phyloP scores from a whole-genome alignment of 495 filamentous ascomycete species.

The Daldinia decipiens region DNA sequence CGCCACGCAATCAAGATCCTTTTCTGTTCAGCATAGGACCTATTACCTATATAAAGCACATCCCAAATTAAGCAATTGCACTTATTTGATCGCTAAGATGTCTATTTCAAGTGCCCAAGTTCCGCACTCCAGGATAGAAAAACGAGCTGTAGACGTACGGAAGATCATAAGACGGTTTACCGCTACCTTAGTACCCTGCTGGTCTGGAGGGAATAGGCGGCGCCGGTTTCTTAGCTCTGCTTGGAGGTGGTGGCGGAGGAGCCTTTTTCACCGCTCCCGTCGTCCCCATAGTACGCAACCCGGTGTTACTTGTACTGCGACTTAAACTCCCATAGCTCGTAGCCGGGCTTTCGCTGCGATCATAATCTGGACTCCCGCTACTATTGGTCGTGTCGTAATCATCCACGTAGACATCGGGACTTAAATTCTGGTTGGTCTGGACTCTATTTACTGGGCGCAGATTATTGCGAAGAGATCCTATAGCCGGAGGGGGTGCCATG shows the following conservation, averaged over 20 bases:
- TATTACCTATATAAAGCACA: constrained; percentile 9
- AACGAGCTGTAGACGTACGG: constrained; percentile 8
- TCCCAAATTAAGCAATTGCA: constrained; percentile 31
- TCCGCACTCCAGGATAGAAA: not conserved
- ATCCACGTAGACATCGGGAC: constrained; percentile 71
- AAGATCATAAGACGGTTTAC: not conserved
- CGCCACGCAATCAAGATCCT: constrained; percentile 29
- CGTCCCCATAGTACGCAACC: constrained; percentile 55
- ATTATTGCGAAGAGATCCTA: constrained; percentile 53
- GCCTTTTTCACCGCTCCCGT: constrained; percentile 67
- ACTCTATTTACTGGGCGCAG: constrained; percentile 56
- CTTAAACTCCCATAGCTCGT: constrained; percentile 69
- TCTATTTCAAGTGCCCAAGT: not conserved
- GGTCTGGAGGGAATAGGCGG: constrained; percentile 66
- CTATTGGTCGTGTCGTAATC: constrained; percentile 69
- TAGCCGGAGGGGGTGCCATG: constrained; percentile 47
- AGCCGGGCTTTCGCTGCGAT: constrained; percentile 68
- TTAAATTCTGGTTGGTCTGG: constrained; percentile 64
- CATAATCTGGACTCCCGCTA: constrained; percentile 69
- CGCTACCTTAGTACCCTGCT: constrained; percentile 42
- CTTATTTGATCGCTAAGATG: constrained; percentile 3
- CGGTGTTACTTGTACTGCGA: constrained; percentile 61
- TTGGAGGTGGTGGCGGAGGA: constrained; percentile 85
- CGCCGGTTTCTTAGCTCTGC: constrained; percentile 78
- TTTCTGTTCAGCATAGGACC: not conserved